Percentiles rank a stretch among this genome's conserved stretches.
Conservation (phyloP, 805 yeast species). For the Metschnikowia noctiluminum region DNA sequence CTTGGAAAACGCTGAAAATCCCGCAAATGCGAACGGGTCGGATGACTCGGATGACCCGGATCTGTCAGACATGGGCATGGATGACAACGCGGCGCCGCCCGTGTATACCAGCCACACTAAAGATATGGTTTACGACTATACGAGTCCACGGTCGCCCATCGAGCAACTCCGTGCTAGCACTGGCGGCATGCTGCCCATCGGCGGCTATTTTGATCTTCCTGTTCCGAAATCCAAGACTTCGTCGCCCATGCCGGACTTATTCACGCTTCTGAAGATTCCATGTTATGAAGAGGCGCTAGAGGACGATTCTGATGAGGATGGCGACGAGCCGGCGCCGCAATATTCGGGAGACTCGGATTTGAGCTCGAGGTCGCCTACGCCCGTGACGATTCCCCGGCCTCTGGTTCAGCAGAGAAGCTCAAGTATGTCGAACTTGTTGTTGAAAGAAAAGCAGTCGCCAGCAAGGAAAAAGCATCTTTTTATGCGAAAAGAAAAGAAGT, state of each 20-base stretch:
- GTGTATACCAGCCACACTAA: slow-evolving; percentile 36
- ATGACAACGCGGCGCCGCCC: slow-evolving; percentile 41
- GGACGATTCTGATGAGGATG: slow-evolving; percentile 29
- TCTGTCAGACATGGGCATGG: not conserved
- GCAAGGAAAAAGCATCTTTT: slow-evolving; percentile 10
- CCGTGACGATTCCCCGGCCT: slow-evolving; percentile 4
- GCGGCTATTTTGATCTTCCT: slow-evolving; percentile 34
- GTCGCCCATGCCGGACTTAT: slow-evolving; percentile 23
- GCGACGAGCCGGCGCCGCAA: slow-evolving; percentile 20
- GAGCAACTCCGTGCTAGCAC: slow-evolving; percentile 31
- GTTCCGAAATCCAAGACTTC: slow-evolving; percentile 6
- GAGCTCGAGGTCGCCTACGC: slow-evolving; percentile 3
- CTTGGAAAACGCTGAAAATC: too few relatives aligned
- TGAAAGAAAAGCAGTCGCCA: slow-evolving; percentile 4
- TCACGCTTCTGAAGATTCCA: slow-evolving; percentile 31
- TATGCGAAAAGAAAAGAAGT: slow-evolving; percentile 10
- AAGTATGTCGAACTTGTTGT: slow-evolving; percentile 12
- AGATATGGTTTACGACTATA: slow-evolving; percentile 38
- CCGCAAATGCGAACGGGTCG: slow-evolving; percentile 7
- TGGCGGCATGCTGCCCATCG: slow-evolving; percentile 18
- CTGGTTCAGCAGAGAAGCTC: slow-evolving; percentile 8
- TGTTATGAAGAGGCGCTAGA: slow-evolving; percentile 40
- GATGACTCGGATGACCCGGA: slow-evolving; percentile 13
- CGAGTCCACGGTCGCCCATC: slow-evolving; percentile 32
- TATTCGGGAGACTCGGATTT: slow-evolving; percentile 11